Base-by-base conservation (phyloP, 495 filamentous ascomycete species). In the Penicilliopsis zonata region DNA sequence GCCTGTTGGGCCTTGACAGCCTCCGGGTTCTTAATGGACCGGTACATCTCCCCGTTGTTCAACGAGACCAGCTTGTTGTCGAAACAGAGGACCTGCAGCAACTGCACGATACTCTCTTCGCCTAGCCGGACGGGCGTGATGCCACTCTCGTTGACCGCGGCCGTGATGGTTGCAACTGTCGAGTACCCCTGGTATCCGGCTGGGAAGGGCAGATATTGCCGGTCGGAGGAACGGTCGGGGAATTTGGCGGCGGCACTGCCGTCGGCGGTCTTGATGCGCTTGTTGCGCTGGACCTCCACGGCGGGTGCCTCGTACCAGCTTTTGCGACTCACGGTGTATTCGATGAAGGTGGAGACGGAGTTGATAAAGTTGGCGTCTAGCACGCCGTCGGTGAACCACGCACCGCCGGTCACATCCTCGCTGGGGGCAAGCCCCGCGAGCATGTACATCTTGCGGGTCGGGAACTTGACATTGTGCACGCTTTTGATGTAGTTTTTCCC, bases 361-460 rank as follows among this genome's bases (percentile, higher is more conserved):
- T 78, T 71, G 46, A 96, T 86, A 49, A 98, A 86, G 28, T 80
- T 78, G 22, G 78, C 72, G 50, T 98, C 90, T 2, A 95, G 69
- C 23, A 81, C 80, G 5, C 80, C 81, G 31, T 94, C 82, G 13
- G 80, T 86, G 44, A 86, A 95, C 82, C 87, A 98, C 12, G 83
- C 78, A 4, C 92, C 90, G 24, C 90, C 92, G 0, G 86, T 92
- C 13, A 87, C 77, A 28, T 90, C 80, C 21, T 94, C 86, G 22
- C 77, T 80, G 2, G 92, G 88, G 9, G 70, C 66, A 15, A 93
- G 60, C 34, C 69, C 66, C 31, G 60, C 56, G 29, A 79, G 55
- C 64, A 81, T 77, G 59, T 76, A 81, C 46, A 72, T 75, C 50
- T 76, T 78, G 30, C 73, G 67, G 31, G 53, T 66, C 30, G 74